Percentiles rank a stretch among this genome's conserved stretches.
phyloP scores from a whole-genome alignment of 805 yeast genomes.

The Clavispora phyllophila region DNA sequence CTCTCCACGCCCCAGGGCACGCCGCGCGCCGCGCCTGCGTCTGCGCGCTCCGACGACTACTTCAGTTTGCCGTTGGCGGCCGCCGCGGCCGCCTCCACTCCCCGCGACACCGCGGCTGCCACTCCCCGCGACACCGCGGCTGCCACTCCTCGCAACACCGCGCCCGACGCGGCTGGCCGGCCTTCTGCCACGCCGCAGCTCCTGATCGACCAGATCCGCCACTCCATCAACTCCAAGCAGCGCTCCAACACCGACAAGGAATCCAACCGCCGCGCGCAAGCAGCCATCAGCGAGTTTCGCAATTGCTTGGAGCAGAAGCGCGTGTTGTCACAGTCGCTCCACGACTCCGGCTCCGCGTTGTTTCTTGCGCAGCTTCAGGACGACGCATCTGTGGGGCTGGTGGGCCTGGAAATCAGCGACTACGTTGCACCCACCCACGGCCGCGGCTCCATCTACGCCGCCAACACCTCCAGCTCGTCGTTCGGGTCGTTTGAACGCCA shows the following conservation, averaged over 20 bases:
- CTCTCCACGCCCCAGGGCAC: not conserved
- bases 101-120: constrained; percentile 6
- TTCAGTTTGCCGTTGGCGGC: constrained; percentile 3
- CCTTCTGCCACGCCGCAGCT: constrained; percentile 18
- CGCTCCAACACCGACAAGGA: constrained; percentile 15
- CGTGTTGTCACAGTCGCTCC: constrained; percentile 13
- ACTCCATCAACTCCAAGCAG: constrained; percentile 27
- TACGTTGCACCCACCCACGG: not conserved
- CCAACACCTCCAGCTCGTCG: constrained; percentile 23
- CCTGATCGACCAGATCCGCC: constrained; percentile 27
- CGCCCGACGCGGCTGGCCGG: constrained; percentile 13
- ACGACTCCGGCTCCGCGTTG: constrained; percentile 1
- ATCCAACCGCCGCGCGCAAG: constrained; percentile 15
- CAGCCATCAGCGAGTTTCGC: constrained; percentile 27
- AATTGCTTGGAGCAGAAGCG: constrained; percentile 34
- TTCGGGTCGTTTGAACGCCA: not conserved
- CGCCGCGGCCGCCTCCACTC: not conserved
- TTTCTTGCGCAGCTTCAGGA: constrained; percentile 1
- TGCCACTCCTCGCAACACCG: constrained; percentile 3
- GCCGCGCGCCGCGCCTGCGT: not conserved
- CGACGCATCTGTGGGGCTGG: constrained; percentile 6
- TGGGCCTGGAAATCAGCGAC: not conserved
- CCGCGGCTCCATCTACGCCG: not conserved
- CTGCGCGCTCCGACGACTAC: constrained; percentile 4
- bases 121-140: constrained; percentile 4